phyloP scores from a whole-genome alignment of 2,329 filamentous ascomycete species.

The Cryoendolithus antarcticus region DNA sequence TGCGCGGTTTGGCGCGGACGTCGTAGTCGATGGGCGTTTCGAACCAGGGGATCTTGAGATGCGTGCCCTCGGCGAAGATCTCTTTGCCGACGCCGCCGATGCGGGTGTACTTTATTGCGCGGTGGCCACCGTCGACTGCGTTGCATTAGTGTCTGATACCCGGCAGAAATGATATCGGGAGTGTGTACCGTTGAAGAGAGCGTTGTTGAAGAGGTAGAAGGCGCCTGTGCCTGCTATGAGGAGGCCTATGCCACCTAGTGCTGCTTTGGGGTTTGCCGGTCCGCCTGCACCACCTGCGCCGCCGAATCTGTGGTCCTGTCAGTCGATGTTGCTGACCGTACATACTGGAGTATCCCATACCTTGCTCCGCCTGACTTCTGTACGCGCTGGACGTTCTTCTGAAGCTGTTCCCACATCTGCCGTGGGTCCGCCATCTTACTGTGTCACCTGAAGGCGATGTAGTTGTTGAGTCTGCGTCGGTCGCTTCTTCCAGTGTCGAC shows the following conservation, averaged over 20 bases:
- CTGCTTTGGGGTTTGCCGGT: slow-evolving; percentile 33
- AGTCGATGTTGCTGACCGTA: slow-evolving; percentile 10
- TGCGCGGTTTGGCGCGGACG: slow-evolving; percentile 92
- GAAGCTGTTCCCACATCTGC: slow-evolving; percentile 54
- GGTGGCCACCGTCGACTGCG: slow-evolving; percentile 85
- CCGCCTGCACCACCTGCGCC: slow-evolving; percentile 36
- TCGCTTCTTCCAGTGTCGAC: too few species aligned
- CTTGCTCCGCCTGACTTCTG: slow-evolving; percentile 44
- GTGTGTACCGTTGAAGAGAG: slow-evolving; percentile 53
- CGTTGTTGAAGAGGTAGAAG: slow-evolving; percentile 46
- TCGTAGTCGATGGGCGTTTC: slow-evolving; percentile 95
- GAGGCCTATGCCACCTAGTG: slow-evolving; percentile 42
- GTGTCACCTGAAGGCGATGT: neutral
- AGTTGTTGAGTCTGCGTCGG: too few species aligned
- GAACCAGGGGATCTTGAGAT: slow-evolving; percentile 90
- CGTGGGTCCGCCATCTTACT: slow-evolving; percentile 40
- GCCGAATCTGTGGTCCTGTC: slow-evolving; percentile 27
- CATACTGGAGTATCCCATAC: slow-evolving; percentile 21
- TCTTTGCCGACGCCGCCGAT: slow-evolving; percentile 87
- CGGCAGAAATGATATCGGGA: neutral
- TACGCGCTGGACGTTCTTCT: slow-evolving; percentile 42
- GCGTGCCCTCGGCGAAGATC: slow-evolving; percentile 94
- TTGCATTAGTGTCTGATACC: slow-evolving; percentile 3
- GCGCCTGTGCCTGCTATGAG: slow-evolving; percentile 41
- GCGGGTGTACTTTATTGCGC: slow-evolving; percentile 92